A percentile compares a stretch with the other conserved stretches of the same genome.
Evolutionary conservation across 2,329 filamentous ascomycete genomes (phyloP).

Genomic region (Neofusicoccum umdonicola): DNA sequence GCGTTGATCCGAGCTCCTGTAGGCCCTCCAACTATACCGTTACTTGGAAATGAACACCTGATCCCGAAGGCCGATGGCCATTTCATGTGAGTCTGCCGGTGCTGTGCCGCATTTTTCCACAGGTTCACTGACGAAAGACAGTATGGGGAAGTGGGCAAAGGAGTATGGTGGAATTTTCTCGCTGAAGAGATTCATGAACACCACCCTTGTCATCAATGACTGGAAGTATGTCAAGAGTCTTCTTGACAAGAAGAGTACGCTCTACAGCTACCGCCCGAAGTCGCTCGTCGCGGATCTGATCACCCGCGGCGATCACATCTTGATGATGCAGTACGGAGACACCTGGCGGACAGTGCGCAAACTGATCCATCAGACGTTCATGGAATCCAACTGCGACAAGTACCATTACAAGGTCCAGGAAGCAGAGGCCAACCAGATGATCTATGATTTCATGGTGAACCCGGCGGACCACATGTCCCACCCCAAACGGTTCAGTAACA

Average conservation of each 20-base stretch:
- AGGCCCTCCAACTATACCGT: slow-evolving; percentile 17
- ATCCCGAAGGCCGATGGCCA: slow-evolving; percentile 13
- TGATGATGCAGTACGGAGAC: slow-evolving; percentile 44
- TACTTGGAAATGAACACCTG: slow-evolving; percentile 15
- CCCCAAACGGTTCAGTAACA: slow-evolving; percentile 46
- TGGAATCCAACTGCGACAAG: slow-evolving; percentile 30
- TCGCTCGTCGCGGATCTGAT: slow-evolving; percentile 46
- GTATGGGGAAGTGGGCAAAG: slow-evolving; percentile 29
- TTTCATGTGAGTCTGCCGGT: background rate
- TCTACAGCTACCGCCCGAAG: slow-evolving; percentile 44
- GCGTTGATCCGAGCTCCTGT: background rate
- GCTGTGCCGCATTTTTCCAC: background rate
- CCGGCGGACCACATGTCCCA: slow-evolving; percentile 29
- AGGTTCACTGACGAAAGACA: background rate
- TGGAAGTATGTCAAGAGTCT: slow-evolving; percentile 42
- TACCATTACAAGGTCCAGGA: slow-evolving; percentile 34
- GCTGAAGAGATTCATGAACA: slow-evolving; percentile 43
- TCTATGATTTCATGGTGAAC: slow-evolving; percentile 47
- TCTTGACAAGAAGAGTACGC: slow-evolving; percentile 45
- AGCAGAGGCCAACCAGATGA: slow-evolving; percentile 49
- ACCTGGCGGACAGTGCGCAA: slow-evolving; percentile 47
- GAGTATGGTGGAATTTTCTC: slow-evolving; percentile 44
- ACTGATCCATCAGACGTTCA: slow-evolving; percentile 45
- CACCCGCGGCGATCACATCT: slow-evolving; percentile 46
- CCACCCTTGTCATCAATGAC: slow-evolving; percentile 37